Base-by-base conservation (phyloP, 768 basidiomycete genomes). In the Russula lepida region DNA sequence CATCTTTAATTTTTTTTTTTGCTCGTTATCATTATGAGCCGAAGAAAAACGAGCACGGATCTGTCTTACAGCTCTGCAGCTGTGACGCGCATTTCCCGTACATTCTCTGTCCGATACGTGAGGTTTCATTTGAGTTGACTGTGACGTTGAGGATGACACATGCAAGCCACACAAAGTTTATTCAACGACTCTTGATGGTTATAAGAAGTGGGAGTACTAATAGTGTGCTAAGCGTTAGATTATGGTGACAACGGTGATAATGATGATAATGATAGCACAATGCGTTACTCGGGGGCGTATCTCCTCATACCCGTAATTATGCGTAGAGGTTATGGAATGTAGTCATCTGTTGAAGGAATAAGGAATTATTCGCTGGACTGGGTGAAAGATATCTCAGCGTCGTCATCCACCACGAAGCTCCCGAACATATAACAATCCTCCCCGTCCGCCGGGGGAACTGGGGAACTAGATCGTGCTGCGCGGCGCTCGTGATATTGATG, bases 331-430 rank as follows among this genome's bases (percentile, higher is more conserved):
- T 25, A 57, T 6, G 4, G 23, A 41, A 46, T 12, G 25, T 17
- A 8, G 1, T 30, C 23, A 12, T 30, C 12, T 11, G 9, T n/a
- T 25, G n/a, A 5, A 37, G 15, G 28, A 23, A 25, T 13, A 9
- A 21, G n/a, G 25, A 33, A 12, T 44, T 46, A 68, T 41, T 69
- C 64, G 55, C 68, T 69, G 12, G 69, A 69, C 49, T 55, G 64
- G 15, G 28, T 51, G 62, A 80, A 84, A 25, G 77, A 79, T 55
- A 88, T 79, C 33, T 89, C 85, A 23, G 79, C 86, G 44, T 89
- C 87, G 68, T 93, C 90, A 57, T 77, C 81, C 13, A 93, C 89
- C 17, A 93, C 81, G 66, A 93, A 93, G 69, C 86, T 92, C 12
- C 83, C 91, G 47, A 86, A 68, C 46, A 75, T 78, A 69, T 93